These are phyloP conservation scores for Penicillium cosmopolitanum DNA, from an alignment of 495 filamentous ascomycete species.

Conservation along the genomic window DNA sequence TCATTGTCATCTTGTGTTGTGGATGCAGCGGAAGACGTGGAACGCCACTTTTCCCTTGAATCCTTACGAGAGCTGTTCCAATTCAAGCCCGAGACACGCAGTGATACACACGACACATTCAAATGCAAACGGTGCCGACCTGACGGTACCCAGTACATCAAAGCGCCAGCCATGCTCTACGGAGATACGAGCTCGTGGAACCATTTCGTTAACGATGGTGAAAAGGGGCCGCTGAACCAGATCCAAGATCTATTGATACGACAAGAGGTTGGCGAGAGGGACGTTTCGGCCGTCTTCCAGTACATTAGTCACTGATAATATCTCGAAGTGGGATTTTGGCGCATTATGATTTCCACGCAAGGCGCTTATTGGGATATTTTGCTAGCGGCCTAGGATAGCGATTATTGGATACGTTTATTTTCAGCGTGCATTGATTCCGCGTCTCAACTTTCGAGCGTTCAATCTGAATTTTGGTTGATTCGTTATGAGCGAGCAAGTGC, in stretches of 20 bases:
- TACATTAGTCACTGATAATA: constrained; percentile 87
- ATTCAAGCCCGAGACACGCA: constrained; percentile 79
- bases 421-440: too few species aligned
- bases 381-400: constrained; percentile 14
- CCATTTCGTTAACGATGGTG: constrained; percentile 83
- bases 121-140: constrained; percentile 95
- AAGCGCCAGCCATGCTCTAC: constrained; percentile 92
- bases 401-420: constrained; percentile 32
- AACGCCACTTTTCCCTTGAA: constrained; percentile 92
- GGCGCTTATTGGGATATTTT: background rate
- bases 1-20: constrained; percentile 97
- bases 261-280: constrained; percentile 77
- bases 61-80: constrained; percentile 90
- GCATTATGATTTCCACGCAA: background rate
- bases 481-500: too few species aligned
- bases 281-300: constrained; percentile 95
- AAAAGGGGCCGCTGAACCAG: constrained; percentile 65
- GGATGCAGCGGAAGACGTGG: constrained; percentile 94
- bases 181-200: constrained; percentile 99
- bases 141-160: constrained; percentile 82
- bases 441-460: too few species aligned
- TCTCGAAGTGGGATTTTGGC: background rate
- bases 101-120: constrained; percentile 98
- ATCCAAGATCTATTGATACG: constrained; percentile 93
- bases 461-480: too few species aligned